Conservation (phyloP, 2,329 filamentous ascomycete species). For the Penicillium corylophilum region DNA sequence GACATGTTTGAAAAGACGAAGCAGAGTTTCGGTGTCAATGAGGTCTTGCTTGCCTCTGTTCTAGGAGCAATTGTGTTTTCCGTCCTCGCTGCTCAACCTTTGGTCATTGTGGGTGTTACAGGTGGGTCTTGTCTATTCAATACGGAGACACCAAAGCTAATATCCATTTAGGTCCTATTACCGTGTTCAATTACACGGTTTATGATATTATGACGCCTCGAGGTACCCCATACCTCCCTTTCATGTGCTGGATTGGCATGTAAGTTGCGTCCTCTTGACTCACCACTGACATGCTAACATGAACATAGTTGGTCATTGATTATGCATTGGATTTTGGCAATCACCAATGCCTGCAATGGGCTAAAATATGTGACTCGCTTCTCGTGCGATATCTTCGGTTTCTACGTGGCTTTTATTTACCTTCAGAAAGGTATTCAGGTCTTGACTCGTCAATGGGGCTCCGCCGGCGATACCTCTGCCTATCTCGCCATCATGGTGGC, state of each 20-base stretch:
- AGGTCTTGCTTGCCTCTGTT: conserved; percentile 83
- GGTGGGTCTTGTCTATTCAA: conserved; percentile 43
- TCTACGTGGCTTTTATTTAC: conserved; percentile 91
- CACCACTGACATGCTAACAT: conserved; percentile 14
- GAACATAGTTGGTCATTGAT: conserved; percentile 70
- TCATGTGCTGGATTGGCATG: conserved; percentile 90
- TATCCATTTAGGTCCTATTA: conserved; percentile 66
- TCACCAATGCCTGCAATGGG: conserved; percentile 83
- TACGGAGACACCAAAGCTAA: conserved; percentile 9
- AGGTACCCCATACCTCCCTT: conserved; percentile 78
- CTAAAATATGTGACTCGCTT: conserved; percentile 89
- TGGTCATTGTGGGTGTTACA: conserved; percentile 89
- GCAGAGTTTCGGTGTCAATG: conserved; percentile 84
- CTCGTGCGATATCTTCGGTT: conserved; percentile 90
- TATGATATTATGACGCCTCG: conserved; percentile 81
- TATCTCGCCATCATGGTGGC: conserved; percentile 78
- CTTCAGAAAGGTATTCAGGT: conserved; percentile 89
- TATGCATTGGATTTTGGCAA: conserved; percentile 79
- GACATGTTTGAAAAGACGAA: conserved; percentile 91
- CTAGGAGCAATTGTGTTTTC: conserved; percentile 80
- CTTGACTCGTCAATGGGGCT: conserved; percentile 69
- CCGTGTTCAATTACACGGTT: conserved; percentile 91
- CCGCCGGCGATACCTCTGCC: conserved; percentile 58
- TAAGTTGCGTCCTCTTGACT: conserved; percentile 38
- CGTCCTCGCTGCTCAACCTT: conserved; percentile 74